phyloP scores from a whole-genome alignment of 2,329 filamentous ascomycete species.

The Trichoderma arundinaceum region DNA sequence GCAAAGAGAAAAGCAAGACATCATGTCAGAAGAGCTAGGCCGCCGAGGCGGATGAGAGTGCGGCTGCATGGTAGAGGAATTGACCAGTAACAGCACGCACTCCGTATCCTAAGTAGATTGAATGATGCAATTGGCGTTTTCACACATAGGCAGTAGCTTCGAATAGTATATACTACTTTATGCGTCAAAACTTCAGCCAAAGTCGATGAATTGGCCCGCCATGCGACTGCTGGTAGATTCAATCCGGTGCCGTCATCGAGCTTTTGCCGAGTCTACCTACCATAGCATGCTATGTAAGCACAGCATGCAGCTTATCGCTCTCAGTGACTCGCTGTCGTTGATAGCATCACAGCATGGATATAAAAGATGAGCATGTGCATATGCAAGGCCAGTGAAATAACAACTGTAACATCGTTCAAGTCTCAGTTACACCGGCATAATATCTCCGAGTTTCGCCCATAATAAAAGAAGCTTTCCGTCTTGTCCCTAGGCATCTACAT shows the following conservation, averaged over 20 bases:
- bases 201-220: background rate
- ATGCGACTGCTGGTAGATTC: background rate
- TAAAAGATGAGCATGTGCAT: background rate
- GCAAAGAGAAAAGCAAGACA: conserved; percentile 47
- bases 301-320: background rate
- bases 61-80: conserved; percentile 43
- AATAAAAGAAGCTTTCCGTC: background rate
- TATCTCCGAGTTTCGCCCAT: background rate
- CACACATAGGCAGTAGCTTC: background rate
- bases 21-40: conserved; percentile 41
- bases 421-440: background rate
- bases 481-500: background rate
- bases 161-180: background rate
- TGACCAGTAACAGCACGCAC: background rate
- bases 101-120: background rate
- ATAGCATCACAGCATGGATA: background rate
- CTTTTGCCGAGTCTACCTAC: background rate
- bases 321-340: background rate
- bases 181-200: background rate
- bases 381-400: background rate
- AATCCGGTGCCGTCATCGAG: conserved; percentile 4
- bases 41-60: conserved; percentile 42
- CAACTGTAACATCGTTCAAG: background rate
- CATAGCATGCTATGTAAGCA: background rate
- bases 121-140: background rate